phyloP scores from a whole-genome alignment of 495 filamentous ascomycete genomes.

The Echria macrotheca region DNA sequence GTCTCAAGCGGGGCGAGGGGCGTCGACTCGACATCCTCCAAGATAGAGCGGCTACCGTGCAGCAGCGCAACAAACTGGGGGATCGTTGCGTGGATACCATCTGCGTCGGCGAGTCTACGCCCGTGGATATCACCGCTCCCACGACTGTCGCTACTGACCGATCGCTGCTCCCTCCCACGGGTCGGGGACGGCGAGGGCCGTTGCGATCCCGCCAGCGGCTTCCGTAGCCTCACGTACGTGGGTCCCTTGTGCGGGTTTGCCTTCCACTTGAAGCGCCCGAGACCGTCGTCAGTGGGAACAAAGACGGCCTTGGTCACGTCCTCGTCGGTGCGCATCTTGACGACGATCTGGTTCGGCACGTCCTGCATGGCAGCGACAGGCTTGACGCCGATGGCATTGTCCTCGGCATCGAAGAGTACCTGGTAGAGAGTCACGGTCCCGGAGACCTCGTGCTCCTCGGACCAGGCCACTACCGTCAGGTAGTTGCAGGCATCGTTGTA shows the following conservation, averaged over 20 bases:
- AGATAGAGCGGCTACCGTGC: constrained; percentile 16
- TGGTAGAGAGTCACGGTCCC: constrained; percentile 20
- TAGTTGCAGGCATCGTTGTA: constrained; percentile 18
- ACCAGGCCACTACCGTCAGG: constrained; percentile 21
- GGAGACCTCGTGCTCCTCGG: constrained; percentile 18
- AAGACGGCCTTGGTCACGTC: constrained; percentile 21
- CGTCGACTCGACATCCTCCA: constrained; percentile 18
- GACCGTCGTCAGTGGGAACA: constrained; percentile 17
- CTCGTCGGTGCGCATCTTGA: constrained; percentile 19
- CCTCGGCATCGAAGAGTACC: constrained; percentile 9
- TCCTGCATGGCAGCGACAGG: constrained; percentile 24
- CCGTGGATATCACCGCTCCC: not conserved
- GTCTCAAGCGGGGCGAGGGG: not conserved
- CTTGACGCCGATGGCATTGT: constrained; percentile 12
- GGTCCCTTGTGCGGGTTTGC: constrained; percentile 17
- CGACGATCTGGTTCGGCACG: constrained; percentile 19
- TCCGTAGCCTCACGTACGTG: constrained; percentile 14
- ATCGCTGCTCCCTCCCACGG: not conserved
- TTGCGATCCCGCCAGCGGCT: too few species aligned
- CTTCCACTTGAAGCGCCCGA: constrained; percentile 17
- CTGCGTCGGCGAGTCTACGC: constrained; percentile 8
- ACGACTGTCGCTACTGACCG: constrained; percentile 1
- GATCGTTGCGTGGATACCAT: constrained; percentile 22
- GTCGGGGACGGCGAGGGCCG: not conserved
- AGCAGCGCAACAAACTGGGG: constrained; percentile 26